Evolutionary conservation across 345 rosid genomes (phyloP).

Genomic region (Pseudoturritis turrita): DNA sequence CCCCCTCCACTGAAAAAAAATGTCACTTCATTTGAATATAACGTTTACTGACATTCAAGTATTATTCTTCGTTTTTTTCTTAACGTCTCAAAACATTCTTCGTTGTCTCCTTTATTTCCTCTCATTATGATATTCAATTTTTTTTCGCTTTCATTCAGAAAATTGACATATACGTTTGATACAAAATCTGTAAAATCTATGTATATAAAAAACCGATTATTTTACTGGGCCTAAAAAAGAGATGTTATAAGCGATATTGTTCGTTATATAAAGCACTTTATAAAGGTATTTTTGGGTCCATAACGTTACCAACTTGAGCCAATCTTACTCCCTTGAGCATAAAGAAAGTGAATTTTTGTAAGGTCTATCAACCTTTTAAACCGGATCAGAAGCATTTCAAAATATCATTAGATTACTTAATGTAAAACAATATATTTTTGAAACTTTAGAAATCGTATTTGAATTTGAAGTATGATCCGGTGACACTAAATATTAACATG

Average conservation of each 20-base stretch:
- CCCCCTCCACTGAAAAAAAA: too few species aligned
- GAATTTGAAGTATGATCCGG: background rate
- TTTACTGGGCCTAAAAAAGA: too few species aligned
- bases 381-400: too few species aligned
- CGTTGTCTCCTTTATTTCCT: background rate
- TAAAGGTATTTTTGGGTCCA: background rate
- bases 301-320: background rate
- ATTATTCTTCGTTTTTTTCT: background rate
- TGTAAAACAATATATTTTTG: too few species aligned
- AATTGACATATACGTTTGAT: background rate
- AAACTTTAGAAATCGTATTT: background rate
- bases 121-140: background rate
- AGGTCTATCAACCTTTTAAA: background rate
- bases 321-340: background rate
- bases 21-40: too few species aligned
- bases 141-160: background rate
- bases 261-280: background rate
- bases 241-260: background rate
- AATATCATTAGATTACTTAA: background rate
- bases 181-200: background rate
- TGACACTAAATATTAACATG: background rate
- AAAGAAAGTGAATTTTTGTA: background rate
- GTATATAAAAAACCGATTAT: too few species aligned
- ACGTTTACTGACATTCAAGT: background rate
- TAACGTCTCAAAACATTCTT: background rate